Percentiles rank a stretch among this genome's conserved stretches.
Evolutionary conservation across 805 yeast species (phyloP).

Genomic region (Teunomyces cretensis): DNA sequence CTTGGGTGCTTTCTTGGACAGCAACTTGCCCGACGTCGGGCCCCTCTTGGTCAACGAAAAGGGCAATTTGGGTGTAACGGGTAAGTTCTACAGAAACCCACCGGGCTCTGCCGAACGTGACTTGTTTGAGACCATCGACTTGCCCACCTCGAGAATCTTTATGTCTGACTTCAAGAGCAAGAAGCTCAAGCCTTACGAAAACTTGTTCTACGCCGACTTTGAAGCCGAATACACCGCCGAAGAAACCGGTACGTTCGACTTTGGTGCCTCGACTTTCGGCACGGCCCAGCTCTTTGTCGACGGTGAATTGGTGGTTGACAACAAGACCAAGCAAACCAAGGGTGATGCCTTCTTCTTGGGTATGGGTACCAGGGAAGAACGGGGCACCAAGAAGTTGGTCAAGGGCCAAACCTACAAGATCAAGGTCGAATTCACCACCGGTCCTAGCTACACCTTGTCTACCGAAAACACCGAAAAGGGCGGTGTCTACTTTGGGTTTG

Average conservation of each 20-base stretch:
- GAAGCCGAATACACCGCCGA: conserved; percentile 48
- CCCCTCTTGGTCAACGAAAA: conserved; percentile 15
- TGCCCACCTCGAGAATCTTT: conserved; percentile 14
- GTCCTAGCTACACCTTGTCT: conserved; percentile 34
- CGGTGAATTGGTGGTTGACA: conserved; percentile 54
- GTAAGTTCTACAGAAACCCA: conserved; percentile 26
- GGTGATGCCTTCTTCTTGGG: conserved; percentile 54
- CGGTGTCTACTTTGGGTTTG: conserved; percentile 26
- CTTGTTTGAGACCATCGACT: conserved; percentile 23
- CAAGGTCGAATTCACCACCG: conserved; percentile 52
- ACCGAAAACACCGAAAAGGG: conserved; percentile 18
- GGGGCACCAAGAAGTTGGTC: conserved; percentile 34
- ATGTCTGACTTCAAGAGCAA: conserved; percentile 18
- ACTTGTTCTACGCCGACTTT: conserved; percentile 43
- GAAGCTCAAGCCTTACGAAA: conserved; percentile 16
- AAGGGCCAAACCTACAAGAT: conserved; percentile 47
- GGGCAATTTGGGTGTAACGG: conserved; percentile 27
- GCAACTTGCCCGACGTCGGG: conserved; percentile 30
- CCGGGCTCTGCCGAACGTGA: conserved; percentile 15
- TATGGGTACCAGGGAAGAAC: conserved; percentile 54
- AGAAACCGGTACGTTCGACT: conserved; percentile 46
- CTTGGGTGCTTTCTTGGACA: conserved; percentile 36
- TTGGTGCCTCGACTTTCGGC: conserved; percentile 54
- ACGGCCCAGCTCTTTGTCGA: conserved; percentile 56
- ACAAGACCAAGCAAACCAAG: conserved; percentile 48